A percentile compares a stretch with the other conserved stretches of the same genome.
Evolutionary conservation across 352 stramenopile genomes (phyloP).

Genomic region (Pythium aristosporum): DNA sequence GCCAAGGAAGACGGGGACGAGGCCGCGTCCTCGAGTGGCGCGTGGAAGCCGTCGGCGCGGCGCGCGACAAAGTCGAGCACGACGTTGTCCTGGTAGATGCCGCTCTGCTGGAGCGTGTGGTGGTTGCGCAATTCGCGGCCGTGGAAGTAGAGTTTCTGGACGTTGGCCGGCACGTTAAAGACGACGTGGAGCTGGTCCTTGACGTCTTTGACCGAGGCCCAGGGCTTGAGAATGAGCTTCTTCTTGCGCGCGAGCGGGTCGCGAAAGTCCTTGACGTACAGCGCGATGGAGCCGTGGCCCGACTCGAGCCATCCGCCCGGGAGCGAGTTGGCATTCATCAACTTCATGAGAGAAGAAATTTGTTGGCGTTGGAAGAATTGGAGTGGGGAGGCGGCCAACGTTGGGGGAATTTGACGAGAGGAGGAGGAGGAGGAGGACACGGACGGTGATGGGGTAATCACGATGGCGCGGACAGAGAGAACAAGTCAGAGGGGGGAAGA

Average conservation of each 20-base stretch:
- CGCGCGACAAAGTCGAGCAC: constrained; percentile 77
- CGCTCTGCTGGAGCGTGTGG: constrained; percentile 80
- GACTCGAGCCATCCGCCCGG: constrained; percentile 76
- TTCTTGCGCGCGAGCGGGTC: constrained; percentile 80
- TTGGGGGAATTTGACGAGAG: not conserved
- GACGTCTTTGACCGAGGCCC: constrained; percentile 83
- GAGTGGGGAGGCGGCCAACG: not conserved
- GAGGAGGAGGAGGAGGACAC: not conserved
- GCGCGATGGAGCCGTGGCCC: constrained; percentile 61
- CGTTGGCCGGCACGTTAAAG: constrained; percentile 75
- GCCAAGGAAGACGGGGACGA: constrained; percentile 3
- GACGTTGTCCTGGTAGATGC: constrained; percentile 81
- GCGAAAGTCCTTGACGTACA: constrained; percentile 81
- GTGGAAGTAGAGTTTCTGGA: constrained; percentile 83
- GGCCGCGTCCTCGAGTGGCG: constrained; percentile 53
- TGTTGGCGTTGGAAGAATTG: not conserved
- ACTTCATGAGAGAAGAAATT: not conserved
- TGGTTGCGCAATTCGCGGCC: constrained; percentile 81
- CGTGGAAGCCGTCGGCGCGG: constrained; percentile 49
- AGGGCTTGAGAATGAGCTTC: constrained; percentile 77
- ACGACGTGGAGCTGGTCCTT: constrained; percentile 85
- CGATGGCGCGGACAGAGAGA: constrained; percentile 4
- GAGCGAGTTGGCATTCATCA: constrained; percentile 67
- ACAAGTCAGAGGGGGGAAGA: not conserved
- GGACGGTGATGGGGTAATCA: not conserved